phyloP scores from a whole-genome alignment of 495 filamentous ascomycete genomes.

The Penicillium manginii region DNA sequence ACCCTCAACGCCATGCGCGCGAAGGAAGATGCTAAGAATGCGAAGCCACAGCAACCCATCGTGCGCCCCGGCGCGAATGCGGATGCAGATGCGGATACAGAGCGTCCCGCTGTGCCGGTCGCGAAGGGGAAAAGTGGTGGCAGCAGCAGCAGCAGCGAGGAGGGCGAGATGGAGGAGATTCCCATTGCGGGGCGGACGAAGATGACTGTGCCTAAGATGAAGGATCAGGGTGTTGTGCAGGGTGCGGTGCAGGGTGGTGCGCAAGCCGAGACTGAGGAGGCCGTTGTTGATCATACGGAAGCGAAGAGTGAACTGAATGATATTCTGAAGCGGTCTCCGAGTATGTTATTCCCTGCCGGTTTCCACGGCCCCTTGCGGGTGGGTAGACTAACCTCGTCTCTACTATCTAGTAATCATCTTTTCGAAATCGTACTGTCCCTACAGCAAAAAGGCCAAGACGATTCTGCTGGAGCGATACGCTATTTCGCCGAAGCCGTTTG shows the following conservation, averaged over 20 bases:
- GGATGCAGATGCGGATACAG: conserved; percentile 41
- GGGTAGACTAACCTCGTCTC: conserved; percentile 20
- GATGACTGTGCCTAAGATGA: conserved; percentile 52
- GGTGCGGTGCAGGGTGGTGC: conserved; percentile 15
- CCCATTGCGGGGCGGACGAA: conserved; percentile 71
- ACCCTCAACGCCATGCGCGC: conserved; percentile 54
- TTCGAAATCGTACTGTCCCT: conserved; percentile 90
- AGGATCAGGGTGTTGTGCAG: conserved; percentile 20
- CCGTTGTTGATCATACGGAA: conserved; percentile 33
- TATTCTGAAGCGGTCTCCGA: conserved; percentile 80
- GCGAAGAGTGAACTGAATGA: conserved; percentile 64
- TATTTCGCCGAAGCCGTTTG: conserved; percentile 79
- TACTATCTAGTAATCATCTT: conserved; percentile 78
- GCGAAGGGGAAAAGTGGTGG: conserved; percentile 29
- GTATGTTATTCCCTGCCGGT: conserved; percentile 50
- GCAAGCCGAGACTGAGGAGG: conserved; percentile 21
- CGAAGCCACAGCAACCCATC: conserved; percentile 36
- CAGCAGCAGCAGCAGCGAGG: neutral
- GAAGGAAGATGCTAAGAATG: conserved; percentile 36
- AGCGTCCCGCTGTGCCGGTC: conserved; percentile 52
- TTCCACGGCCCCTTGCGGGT: neutral
- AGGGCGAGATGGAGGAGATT: conserved; percentile 44
- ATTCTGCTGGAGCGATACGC: conserved; percentile 81
- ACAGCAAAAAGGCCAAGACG: conserved; percentile 78
- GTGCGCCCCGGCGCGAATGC: conserved; percentile 39